Base-by-base conservation (phyloP, 2,329 filamentous ascomycete genomes). In the Chrysosporium keratinophilum region DNA sequence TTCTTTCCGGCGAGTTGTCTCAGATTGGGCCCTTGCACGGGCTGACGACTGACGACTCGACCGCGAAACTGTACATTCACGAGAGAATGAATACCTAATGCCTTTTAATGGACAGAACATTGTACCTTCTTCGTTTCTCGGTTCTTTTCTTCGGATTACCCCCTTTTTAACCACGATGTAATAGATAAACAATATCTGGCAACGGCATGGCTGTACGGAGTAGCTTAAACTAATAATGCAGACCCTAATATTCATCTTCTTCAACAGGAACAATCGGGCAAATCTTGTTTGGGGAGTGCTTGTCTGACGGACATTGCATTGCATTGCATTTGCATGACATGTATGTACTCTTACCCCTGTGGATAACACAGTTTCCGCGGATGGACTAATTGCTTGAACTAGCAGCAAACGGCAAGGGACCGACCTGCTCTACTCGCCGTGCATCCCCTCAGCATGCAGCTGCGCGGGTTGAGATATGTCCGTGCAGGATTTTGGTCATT, bases 21-120 rank as follows among this genome's bases (percentile, higher is more conserved):
- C 48, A 10, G 39, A 19, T 35, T 9, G 6, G 17, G 9, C 4
- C 40, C 23, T 44, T n/a, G 9, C 28, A 23, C 31, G 15, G 39
- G 7, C 39, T 6, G 15, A 41, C 1, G 37, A 23, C 39, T 40
- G 34, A 43, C 14, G 23, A 23, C 43, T 33, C 31, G 28, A 35
- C 11, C 23, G 23, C 40, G 48, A 34, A 41, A 43, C 51, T 46
- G 41, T 51, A 50, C 46, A 54, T 51, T 50, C 39, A 55, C 31
- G 46, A 55, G 39, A 46, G 41, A 39, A 54, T 50, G 46, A 54
- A 50, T n/a, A 34, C 44, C 46, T 49, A 48, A 48, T 48, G 44
- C 35, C 44, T 52, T 43, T 43, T 54, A 49, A 48, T 54, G 37
- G 37, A 48, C 40, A 28, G 23, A 28, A 28, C 3, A 28, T 28